Base-by-base conservation (phyloP, 768 basidiomycete species). In the Kwoniella sp. region DNA sequence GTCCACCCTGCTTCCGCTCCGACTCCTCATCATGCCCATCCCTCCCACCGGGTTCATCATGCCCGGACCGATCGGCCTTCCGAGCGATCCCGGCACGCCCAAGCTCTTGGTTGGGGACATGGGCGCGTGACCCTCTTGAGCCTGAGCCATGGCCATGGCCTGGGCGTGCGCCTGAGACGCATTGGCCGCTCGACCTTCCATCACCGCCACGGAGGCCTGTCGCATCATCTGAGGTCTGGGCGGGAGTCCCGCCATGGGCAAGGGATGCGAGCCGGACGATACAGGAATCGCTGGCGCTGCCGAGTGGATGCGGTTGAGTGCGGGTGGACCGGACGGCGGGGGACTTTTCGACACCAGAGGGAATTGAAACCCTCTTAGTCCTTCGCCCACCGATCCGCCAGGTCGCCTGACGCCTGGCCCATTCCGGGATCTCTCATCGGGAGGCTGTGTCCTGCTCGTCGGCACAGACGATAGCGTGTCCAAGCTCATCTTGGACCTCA, bases 171-270 rank as follows among this genome's bases (percentile, higher is more conserved):
- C 57, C 38, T 62, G 68, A 10, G 58, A 49, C 17, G 57, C 59
- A 31, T 56, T 40, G 17, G 50, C 46, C 3, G 56, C 58, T 31
- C 67, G 36, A 1, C 70, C 66, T 45, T 84, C 82, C 78, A 83
- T 79, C 11, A 82, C 77, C 3, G 80, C 77, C 3, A 81, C 78
- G 3, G 80, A 81, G 8, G 80, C 79, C 46, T 81, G 79, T n/a
- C 81, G 75, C 12, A 82, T 81, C 31, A 81, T 78, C 1, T 65
- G 58, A 14, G 70, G 72, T 31, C 72, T 52, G 41, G 54, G 31
- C 44, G 47, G 33, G 51, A 53, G 46, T 14, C 56, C 34, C n/a
- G 27, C 36, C 38, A 49, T 25, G 2, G 49, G 51, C 41, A 36
- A 46, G 33, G 36, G 40, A 41, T 37, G 47, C 37, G 44, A 15